Base-by-base conservation (phyloP, 2,329 filamentous ascomycete genomes). In the Bipolaris bicolor region DNA sequence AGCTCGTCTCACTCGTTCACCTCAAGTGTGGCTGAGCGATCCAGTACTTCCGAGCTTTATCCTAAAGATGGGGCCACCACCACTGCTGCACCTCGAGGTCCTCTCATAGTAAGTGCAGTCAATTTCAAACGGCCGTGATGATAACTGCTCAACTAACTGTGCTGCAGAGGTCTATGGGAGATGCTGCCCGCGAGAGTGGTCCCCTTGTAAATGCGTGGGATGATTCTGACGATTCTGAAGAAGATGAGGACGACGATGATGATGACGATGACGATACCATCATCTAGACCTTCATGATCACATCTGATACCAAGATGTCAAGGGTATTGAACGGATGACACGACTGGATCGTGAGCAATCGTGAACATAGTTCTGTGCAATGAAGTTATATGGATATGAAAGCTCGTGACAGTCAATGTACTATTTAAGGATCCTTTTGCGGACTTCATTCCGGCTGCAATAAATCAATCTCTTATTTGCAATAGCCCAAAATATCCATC, bases 181-280 rank as follows among this genome's bases (percentile, higher is more conserved):
- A 67, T 29, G 29, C 31, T 9, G n/a, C 29, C 20, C 52, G 33
- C 15, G 50, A 60, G 15, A 26, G 31, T 9, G 52, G 43, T 2
- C 45, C 58, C 3, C 2, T 41, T 16, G 45, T 55, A 7, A 53
- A 56, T 22, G 44, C 47, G 1, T 60, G 56, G 53, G 67, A 4
- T 11, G 33, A 71, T 22, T 61, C 52, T 15, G 56, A 60, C 2
- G 39, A 57, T 5, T 49, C 58, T 10, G 34, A 78, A 71, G 26
- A 78, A 73, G 26, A 79, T 72, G 66, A 77, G 1, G 81, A 83
- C 26, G 77, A 76, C 3, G 80, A 82, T 48, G 78, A 75, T 20
- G 60, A 68, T 26, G 73, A 26, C 7, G 26, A 81, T 46, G 69
- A 75, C 20, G 73, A 76, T 24, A 71, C 68, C 7, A 73, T 76